Base-by-base conservation (phyloP, 2,329 filamentous ascomycete genomes). In the Didymella keratinophila region DNA sequence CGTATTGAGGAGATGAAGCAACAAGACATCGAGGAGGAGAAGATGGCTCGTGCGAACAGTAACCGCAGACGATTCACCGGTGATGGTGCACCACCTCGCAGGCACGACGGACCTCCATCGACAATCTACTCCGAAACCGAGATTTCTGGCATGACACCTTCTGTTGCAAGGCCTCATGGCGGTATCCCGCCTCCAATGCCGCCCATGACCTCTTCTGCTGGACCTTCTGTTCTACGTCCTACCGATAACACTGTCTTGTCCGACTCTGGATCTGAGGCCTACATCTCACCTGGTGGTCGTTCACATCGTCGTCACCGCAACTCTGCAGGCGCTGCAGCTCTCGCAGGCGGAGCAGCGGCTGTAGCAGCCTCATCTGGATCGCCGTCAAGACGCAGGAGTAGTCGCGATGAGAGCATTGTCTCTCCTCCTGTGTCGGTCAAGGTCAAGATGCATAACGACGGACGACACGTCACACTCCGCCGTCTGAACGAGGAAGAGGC, bases 51-150 rank as follows among this genome's bases (percentile, higher is more conserved):
- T 66, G 78, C 78, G 52, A 82, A 84, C 58, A 85, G 84, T 34
- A 83, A 70, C 25, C 71, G 84, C n/a, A 86, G 87, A 21, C 82
- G 82, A 66, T 92, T 86, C 61, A 92, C 89, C 2, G 89, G 86
- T 27, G 90, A 93, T 71, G 88, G 88, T 18, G 44, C 56, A 21
- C 67, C 71, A n/a, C 70, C 73, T 3, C 56, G 50, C 27, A 70
- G 70, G 48, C 62, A 67, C 27, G 64, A 68, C 28, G 64, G 72
- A 39, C 70, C 70, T 11, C 65, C 67, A 28, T 78, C 76, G 9
- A 78, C 81, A 12, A 75, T 80, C n/a, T 71, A 79, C 21, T 78
- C 79, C n/a, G 76, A 80, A 41, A 77, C 71, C 41, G 78, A 77
- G 6, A 69, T 80, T 30, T 71, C 72, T 4, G 78, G 78, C 11